Base-by-base conservation (phyloP, 2,329 filamentous ascomycete species). In the Exophiala spinifera region DNA sequence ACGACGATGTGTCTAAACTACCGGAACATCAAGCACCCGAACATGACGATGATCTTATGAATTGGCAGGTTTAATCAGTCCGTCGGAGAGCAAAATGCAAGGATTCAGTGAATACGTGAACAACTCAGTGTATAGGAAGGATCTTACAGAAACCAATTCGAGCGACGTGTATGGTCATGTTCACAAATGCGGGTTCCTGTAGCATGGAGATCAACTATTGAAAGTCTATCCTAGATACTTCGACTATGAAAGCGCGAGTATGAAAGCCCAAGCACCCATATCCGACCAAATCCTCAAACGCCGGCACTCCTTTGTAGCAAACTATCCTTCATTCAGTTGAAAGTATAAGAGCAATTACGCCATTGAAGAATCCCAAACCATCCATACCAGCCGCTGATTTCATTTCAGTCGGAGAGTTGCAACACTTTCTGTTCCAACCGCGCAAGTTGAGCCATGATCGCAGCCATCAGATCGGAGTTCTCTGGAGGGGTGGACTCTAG, bases 391-490 rank as follows among this genome's bases (percentile, higher is more conserved):
- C 39, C 39, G 39, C 39, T 17, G 39, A 42, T 42, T 42, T 42
- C 39, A 42, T 15, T 19, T 42, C 39, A 42, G 39, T 42, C 39
- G n/a, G 39, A 42, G 39, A 42, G 39, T 42, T 42, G 17, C 39
- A 15, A 42, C 39, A 42, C 14, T 17, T 42, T 42, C 20, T 42
- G 39, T 42, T 42, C 39, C 39, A 42, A 42, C 7, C 39, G 39
- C n/a, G 39, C 39, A 10, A 42, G 17, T 42, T 42, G 17, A 21
- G 39, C 39, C 17, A 42, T 42, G 17, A 42, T 20, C 39, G 39
- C 17, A 42, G 39, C 39, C 39, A 42, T 42, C 17, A 42, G 7
- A 42, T 42, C 17, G 20, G 39, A 13, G 4, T 19, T 19, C 39
- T 42, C 39, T 42, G 39, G 39, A 10, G 7, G 17, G 13, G n/a